Percentiles rank a stretch among this genome's conserved stretches.
Evolutionary conservation across 192 early-diverging fungal species (phyloP).

Genomic region (Linnemannia schmuckeri): DNA sequence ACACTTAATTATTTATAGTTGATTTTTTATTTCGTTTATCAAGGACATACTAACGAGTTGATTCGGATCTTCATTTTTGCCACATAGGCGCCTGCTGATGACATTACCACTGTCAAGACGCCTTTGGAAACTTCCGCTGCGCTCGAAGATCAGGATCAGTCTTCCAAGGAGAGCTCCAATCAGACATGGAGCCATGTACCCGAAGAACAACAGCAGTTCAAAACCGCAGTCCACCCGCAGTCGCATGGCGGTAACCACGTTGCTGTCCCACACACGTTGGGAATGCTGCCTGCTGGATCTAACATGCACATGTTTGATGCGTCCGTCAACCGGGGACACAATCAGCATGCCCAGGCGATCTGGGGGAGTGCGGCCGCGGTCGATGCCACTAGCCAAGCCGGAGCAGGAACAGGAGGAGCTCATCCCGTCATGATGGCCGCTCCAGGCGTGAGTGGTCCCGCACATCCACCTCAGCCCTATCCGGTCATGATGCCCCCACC

Average conservation of each 20-base stretch:
- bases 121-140: background rate
- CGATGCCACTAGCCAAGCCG: conserved; percentile 20
- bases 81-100: background rate
- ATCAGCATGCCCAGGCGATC: conserved; percentile 17
- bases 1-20: background rate
- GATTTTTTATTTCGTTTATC: background rate
- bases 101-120: background rate
- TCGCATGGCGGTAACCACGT: too few relatives aligned
- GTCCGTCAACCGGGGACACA: background rate
- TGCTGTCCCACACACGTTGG: background rate
- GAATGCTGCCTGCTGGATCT: background rate
- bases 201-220: background rate
- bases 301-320: conserved; percentile 19
- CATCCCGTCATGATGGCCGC: conserved; percentile 19
- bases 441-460: background rate
- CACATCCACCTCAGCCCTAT: conserved; percentile 20
- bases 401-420: background rate
- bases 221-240: background rate
- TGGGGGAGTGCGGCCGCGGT: conserved; percentile 10
- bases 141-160: background rate
- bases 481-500: conserved; percentile 24
- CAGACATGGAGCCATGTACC: background rate
- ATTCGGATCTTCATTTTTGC: too few relatives aligned
- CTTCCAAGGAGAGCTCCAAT: background rate
- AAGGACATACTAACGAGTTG: too few relatives aligned